A percentile compares a stretch with the other conserved stretches of the same genome.
These are phyloP conservation scores for Ophiostoma sp. DNA, from an alignment of 2,329 filamentous ascomycete species.

Conservation along the genomic window DNA sequence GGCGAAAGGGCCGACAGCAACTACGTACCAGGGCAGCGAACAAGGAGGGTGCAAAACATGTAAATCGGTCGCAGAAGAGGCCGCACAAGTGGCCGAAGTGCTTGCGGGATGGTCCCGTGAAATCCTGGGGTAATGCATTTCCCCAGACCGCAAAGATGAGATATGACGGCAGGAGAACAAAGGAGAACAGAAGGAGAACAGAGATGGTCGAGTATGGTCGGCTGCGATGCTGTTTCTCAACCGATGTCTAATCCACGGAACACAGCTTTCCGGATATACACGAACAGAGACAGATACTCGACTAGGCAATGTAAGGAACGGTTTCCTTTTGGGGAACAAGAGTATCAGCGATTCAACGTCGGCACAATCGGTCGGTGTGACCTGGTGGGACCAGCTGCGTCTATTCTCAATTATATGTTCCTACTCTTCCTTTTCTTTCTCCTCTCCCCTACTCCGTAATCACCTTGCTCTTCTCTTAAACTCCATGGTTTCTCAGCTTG, in stretches of 20 bases:
- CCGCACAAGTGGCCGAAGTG: too few species aligned
- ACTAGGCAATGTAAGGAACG: not conserved
- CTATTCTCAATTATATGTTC: not conserved
- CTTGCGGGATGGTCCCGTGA: too few species aligned
- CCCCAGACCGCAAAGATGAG: not conserved
- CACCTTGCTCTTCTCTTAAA: not conserved
- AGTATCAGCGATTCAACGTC: slow-evolving; percentile 1
- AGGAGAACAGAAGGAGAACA: not conserved
- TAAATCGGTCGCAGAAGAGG: too few species aligned
- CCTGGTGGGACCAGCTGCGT: not conserved
- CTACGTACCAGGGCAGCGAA: too few species aligned
- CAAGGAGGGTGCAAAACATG: too few species aligned
- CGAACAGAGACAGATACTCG: not conserved
- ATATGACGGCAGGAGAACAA: not conserved
- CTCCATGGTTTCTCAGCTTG: not conserved
- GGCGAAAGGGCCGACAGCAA: too few species aligned
- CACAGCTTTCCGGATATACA: not conserved
- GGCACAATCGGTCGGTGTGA: not conserved
- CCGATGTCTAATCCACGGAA: not conserved
- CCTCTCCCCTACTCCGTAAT: not conserved
- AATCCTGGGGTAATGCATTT: not conserved
- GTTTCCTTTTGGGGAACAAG: not conserved
- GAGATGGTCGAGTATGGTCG: not conserved
- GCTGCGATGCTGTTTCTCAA: not conserved
- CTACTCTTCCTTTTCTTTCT: not conserved